Conservation (phyloP, 139 green algal species). For the Tetradesmus lagerheimii region DNA sequence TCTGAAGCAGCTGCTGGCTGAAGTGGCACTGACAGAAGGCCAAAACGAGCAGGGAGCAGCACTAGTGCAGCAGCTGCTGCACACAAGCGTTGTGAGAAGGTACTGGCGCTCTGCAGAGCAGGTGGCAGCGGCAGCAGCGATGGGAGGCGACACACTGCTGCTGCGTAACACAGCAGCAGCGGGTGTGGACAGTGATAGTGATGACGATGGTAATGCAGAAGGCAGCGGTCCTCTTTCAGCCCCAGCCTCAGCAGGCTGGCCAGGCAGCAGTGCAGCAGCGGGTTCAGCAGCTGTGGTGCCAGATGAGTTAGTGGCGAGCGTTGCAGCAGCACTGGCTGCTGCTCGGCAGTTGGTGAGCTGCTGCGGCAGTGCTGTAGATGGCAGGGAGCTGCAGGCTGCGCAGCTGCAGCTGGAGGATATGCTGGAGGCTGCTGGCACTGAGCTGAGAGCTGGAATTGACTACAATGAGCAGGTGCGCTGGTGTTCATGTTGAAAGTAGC, state of each 20-base stretch:
- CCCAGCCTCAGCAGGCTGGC: background rate
- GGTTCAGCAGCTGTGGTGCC: conserved; percentile 3
- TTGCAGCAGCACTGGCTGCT: conserved; percentile 31
- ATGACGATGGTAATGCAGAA: background rate
- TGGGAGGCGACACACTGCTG: background rate
- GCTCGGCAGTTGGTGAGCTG: conserved; percentile 33
- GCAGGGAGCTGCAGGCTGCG: background rate
- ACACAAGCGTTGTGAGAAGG: background rate
- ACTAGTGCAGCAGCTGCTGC: background rate
- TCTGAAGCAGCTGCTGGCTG: conserved; percentile 51
- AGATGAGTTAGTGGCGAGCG: background rate
- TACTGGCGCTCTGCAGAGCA: conserved; percentile 7
- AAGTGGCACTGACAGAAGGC: background rate
- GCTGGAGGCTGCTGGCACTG: background rate
- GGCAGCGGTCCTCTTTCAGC: background rate
- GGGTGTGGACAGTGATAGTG: background rate
- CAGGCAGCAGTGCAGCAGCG: background rate
- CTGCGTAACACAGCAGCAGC: background rate
- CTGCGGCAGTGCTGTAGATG: conserved; percentile 16
- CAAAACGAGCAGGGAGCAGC: background rate
- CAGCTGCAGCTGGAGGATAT: conserved; percentile 3
- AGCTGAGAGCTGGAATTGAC: background rate
- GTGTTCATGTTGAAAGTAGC: too few species aligned
- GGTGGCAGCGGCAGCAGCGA: conserved; percentile 8
- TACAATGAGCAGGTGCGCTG: background rate